Evolutionary conservation across 495 filamentous ascomycete species (phyloP), one percentile per base, ranked within the genome.

Genomic region (Aspergillus homomorphus): DNA sequence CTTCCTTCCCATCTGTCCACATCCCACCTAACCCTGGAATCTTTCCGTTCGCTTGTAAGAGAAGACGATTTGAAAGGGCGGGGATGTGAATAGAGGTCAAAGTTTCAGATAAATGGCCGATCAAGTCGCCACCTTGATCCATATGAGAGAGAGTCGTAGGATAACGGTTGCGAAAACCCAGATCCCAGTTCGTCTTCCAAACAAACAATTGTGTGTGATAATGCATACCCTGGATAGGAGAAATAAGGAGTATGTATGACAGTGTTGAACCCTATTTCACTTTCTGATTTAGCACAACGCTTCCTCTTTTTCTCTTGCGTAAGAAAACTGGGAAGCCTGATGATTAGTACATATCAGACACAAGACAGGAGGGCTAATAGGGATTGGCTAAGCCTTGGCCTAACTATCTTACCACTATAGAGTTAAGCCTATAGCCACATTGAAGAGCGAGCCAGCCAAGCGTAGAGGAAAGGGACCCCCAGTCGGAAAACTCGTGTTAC

Each of bases 371-470:
- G 9, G 26, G 26, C 4, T 38, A 5, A 38, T 38, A 38, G 9
- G 33, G 33, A 38, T 38, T 38, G 33, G 33, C 61, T 60, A 63
- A 63, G 61, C 61, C 61, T 63, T 60, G 61, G 61, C 12, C 61
- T 63, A 60, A 57, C 49, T 56, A 54, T 24, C 30, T 38, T 38
- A 30, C 26, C 10, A 10, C 4, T 30, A 30, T 30, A 30, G 26
- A 4, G 26, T 30, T 30, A 30, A 30, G 10, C 26, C 26, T 30
- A 30, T 4, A 10, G 26, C n/a, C n/a, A n/a, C n/a, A n/a, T n/a
- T n/a, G n/a, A n/a, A n/a, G n/a, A n/a, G n/a, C n/a, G n/a, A n/a
- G n/a, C n/a, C n/a, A n/a, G n/a, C n/a, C n/a, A n/a, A n/a, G n/a
- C n/a, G n/a, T n/a, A n/a, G n/a, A n/a, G n/a, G n/a, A 45, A 46